Evolutionary conservation across 2,329 filamentous ascomycete genomes (phyloP).

Genomic region (Emmonsiellopsis sp.): DNA sequence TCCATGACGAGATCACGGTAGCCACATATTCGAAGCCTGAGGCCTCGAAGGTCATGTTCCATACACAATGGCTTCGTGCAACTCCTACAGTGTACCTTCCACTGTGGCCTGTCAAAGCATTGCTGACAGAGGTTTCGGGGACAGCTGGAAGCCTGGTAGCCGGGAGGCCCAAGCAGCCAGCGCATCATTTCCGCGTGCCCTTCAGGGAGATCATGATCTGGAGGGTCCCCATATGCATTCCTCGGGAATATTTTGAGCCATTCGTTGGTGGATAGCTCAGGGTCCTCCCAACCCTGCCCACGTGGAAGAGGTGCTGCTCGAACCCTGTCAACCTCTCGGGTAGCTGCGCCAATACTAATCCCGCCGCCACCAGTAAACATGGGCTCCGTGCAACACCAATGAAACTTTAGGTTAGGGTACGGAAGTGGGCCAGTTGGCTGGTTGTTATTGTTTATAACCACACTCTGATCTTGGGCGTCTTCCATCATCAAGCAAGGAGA

Average conservation of each 20-base stretch:
- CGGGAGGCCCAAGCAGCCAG: slow-evolving; percentile 41
- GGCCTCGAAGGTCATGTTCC: slow-evolving; percentile 49
- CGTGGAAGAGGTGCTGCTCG: slow-evolving; percentile 49
- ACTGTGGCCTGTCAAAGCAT: slow-evolving; percentile 49
- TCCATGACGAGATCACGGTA: slow-evolving; percentile 47
- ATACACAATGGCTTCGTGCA: slow-evolving; percentile 51
- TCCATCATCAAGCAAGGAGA: slow-evolving; percentile 54
- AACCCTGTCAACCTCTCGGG: slow-evolving; percentile 46
- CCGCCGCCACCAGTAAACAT: slow-evolving; percentile 52
- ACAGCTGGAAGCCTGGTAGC: slow-evolving; percentile 38
- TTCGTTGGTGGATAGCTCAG: slow-evolving; percentile 40
- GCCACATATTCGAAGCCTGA: slow-evolving; percentile 49
- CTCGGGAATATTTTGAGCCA: slow-evolving; percentile 33
- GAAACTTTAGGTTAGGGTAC: slow-evolving; percentile 45
- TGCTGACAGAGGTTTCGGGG: slow-evolving; percentile 50
- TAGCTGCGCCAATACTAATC: slow-evolving; percentile 48
- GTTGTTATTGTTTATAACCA: slow-evolving; percentile 14
- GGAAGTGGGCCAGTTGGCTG: slow-evolving; percentile 26
- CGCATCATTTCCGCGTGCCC: slow-evolving; percentile 36
- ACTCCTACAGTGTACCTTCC: slow-evolving; percentile 51
- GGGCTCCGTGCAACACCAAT: slow-evolving; percentile 53
- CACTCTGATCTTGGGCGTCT: slow-evolving; percentile 23
- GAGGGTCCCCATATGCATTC: slow-evolving; percentile 32
- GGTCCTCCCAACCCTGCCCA: slow-evolving; percentile 46
- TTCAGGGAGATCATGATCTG: slow-evolving; percentile 31